Conservation (phyloP, 257 asterid species). For the Gynochthodes officinalis region DNA sequence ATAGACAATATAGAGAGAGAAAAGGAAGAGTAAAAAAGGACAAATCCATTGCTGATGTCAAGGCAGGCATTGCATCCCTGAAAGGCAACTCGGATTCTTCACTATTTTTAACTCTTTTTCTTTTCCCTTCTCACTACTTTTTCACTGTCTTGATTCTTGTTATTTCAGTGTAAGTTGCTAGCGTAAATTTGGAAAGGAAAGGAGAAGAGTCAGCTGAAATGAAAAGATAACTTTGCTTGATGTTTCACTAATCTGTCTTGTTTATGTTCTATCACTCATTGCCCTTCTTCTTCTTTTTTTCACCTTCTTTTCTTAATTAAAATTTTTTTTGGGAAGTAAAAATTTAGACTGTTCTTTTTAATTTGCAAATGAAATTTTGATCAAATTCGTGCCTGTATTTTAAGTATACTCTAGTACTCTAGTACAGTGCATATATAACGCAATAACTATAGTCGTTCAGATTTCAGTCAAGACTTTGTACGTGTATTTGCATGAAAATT, state of each 20-base stretch:
- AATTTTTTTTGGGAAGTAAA: too few relatives aligned
- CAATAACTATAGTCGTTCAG: neutral
- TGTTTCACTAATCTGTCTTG: neutral
- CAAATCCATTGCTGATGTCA: neutral
- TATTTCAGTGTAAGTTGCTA: neutral
- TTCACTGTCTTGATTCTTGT: neutral
- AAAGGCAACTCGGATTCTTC: slow-evolving; percentile 3
- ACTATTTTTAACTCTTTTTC: neutral
- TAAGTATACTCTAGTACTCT: too few relatives aligned
- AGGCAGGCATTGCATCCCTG: neutral
- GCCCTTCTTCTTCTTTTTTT: neutral
- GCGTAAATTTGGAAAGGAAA: neutral
- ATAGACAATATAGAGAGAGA: slow-evolving; percentile 7
- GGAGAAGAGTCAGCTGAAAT: neutral
- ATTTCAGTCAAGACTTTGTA: neutral
- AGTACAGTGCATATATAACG: too few relatives aligned
- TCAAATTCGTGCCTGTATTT: too few relatives aligned
- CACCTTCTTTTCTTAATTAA: too few relatives aligned
- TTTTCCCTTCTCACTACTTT: neutral
- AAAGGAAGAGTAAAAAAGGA: neutral
- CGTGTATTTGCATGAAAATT: neutral
- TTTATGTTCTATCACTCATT: neutral
- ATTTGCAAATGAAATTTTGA: too few relatives aligned
- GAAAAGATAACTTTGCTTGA: neutral
- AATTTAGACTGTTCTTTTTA: too few relatives aligned